A percentile compares a stretch with the other conserved stretches of the same genome.
Conservation (phyloP, 2,329 filamentous ascomycete species). For the Tolypocladium paradoxum region DNA sequence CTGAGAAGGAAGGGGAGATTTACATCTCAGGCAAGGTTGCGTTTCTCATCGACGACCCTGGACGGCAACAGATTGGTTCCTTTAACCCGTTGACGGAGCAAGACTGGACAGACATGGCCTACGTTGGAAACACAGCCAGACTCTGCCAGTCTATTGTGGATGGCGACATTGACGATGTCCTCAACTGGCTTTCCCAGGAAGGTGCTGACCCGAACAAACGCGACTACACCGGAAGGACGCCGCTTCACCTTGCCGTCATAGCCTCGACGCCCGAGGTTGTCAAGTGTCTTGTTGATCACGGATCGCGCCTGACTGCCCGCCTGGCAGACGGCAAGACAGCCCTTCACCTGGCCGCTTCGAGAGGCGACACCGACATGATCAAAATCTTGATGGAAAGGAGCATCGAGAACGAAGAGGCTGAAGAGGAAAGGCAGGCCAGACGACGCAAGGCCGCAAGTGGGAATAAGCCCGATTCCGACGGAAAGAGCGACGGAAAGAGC, state of each 20-base stretch:
- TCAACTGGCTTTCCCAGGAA: slow-evolving; percentile 59
- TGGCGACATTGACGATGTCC: slow-evolving; percentile 56
- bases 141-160: slow-evolving; percentile 77
- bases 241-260: slow-evolving; percentile 65
- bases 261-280: slow-evolving; percentile 61
- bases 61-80: slow-evolving; percentile 57
- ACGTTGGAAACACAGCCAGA: slow-evolving; percentile 65
- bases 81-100: slow-evolving; percentile 75
- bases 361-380: slow-evolving; percentile 59
- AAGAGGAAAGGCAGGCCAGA: slow-evolving; percentile 46
- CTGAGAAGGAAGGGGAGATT: slow-evolving; percentile 61
- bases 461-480: slow-evolving; percentile 8
- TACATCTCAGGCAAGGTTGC: slow-evolving; percentile 64
- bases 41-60: slow-evolving; percentile 74
- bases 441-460: slow-evolving; percentile 25
- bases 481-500: slow-evolving; percentile 5
- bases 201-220: slow-evolving; percentile 60
- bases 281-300: slow-evolving; percentile 57
- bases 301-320: slow-evolving; percentile 61
- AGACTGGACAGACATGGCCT: slow-evolving; percentile 89
- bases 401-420: slow-evolving; percentile 58
- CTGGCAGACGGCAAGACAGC: slow-evolving; percentile 72
- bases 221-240: slow-evolving; percentile 69
- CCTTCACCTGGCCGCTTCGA: slow-evolving; percentile 67
- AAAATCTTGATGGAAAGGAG: slow-evolving; percentile 64